Evolutionary conservation across 257 asterid species (phyloP), one percentile per base, ranked within the genome.

Genomic region (Sherardia arvensis): DNA sequence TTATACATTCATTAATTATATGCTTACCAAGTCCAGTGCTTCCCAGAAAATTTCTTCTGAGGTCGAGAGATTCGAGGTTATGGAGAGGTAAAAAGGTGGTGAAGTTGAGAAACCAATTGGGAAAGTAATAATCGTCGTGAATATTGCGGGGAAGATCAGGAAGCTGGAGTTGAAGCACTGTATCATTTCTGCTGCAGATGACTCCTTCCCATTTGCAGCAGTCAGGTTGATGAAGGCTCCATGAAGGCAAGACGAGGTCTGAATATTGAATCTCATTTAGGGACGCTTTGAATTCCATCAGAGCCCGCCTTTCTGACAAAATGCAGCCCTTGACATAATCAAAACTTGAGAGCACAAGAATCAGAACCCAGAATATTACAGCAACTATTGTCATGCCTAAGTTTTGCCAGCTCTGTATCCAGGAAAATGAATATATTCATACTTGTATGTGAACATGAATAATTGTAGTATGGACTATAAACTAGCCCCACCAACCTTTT

Each of bases 171-270:
- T 28, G 25, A 58, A 2, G 25, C 30, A 58, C 33, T 17, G 62
- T 29, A 1, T 4, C 21, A 18, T 58, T 18, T 18, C 56, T 49
- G 23, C 56, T 58, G 21, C 43, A 58, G 0, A 4, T 29, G 26
- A 58, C 62, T 34, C 62, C 43, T 28, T 58, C 62, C 62, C 62
- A 58, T 8, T 28, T 29, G 62, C 62, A 58, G 21, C 62, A 29
- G 43, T 58, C 43, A 15, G 2, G 28, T 7, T 53, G 28, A 21
- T 22, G 28, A 53, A 53, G 4, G 21, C 7, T 8, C 58, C 58
- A 53, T 20, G 58, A 22, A 1, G 58, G 58, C 26, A 53, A 9
- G 58, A 53, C 3, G 10, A 53, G 58, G 5, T 53, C 28, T 20
- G 28, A 29, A 53, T 53, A 49, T 1, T 20, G 28, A 10, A 21